phyloP scores from a whole-genome alignment of 2,329 filamentous ascomycete species.

The Ceratocystis colombiana region DNA sequence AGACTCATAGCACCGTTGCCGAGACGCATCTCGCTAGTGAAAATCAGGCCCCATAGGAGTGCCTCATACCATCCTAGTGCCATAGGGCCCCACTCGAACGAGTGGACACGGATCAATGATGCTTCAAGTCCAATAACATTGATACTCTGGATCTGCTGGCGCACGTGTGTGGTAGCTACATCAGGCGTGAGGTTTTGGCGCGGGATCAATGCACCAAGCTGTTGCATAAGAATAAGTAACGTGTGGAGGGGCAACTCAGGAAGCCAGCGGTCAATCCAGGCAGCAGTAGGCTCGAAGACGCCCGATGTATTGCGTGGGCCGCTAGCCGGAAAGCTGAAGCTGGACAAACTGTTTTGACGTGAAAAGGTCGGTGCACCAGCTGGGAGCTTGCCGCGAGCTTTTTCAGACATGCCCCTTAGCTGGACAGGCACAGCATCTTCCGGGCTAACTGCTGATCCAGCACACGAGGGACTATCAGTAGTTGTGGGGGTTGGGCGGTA shows the following conservation, averaged over 20 bases:
- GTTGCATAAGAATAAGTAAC: constrained; percentile 64
- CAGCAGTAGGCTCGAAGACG: constrained; percentile 65
- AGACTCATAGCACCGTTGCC: constrained; percentile 65
- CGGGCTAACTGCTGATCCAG: constrained; percentile 55
- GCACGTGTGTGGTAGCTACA: constrained; percentile 37
- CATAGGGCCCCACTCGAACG: constrained; percentile 88
- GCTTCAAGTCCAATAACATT: constrained; percentile 64
- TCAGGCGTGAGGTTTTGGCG: constrained; percentile 40
- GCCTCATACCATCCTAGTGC: constrained; percentile 94
- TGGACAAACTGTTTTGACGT: constrained; percentile 79
- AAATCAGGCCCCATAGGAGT: constrained; percentile 85
- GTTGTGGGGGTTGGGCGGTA: constrained; percentile 49
- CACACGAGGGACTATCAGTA: constrained; percentile 49
- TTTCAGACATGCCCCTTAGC: constrained; percentile 88
- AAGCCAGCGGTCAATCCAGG: constrained; percentile 93
- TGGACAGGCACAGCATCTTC: constrained; percentile 78
- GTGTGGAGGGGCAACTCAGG: constrained; percentile 83
- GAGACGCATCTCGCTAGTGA: constrained; percentile 79
- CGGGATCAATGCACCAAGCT: constrained; percentile 50
- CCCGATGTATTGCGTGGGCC: constrained; percentile 32
- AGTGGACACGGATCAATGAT: constrained; percentile 64
- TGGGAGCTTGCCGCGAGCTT: constrained; percentile 91
- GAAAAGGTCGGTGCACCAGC: constrained; percentile 74
- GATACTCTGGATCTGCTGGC: constrained; percentile 49
- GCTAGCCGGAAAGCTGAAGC: constrained; percentile 40